Base-by-base conservation (phyloP, 768 basidiomycete genomes). In the Clitopilus hobsonii region DNA sequence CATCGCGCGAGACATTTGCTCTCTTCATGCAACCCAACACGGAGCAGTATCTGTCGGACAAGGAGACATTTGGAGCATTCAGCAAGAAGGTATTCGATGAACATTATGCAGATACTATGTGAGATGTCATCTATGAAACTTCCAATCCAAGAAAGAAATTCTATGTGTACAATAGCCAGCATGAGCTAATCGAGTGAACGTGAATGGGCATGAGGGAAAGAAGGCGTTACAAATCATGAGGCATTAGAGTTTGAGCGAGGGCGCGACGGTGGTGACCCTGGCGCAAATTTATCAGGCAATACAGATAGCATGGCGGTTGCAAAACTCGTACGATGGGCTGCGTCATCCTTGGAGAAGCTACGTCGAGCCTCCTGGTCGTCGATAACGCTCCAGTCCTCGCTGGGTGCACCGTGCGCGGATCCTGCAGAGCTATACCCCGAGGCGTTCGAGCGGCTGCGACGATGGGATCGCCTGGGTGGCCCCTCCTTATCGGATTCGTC, bases 11-110 rank as follows among this genome's bases (percentile, higher is more conserved):
- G 69, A 98, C 97, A 0, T 91, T 93, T 63, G 91, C 89, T 8
- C 68, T 94, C 11, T 90, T 91, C 73, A 86, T 91, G 89, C 87
- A 96, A 67, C 95, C 95, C 5, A 84, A 96, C 67, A 85, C 87
- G 13, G 76, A 90, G 57, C 85, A 90, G 61, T 77, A 79, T 41
- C 81, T 98, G 22, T 85, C 87, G 4, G 67, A 74, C 27, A 71
- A 77, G 7, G 81, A 85, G 64, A 93, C 91, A 13, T 99, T 96
- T 63, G 96, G 96, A 1, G 79, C 87, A 55, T 98, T 98, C 69
- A 92, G 89, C 63, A 90, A 91, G 67, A 77, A 83, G 54, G 82
- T 97, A 20, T 85, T 98, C 45, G 74, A 77, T 55, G 78, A 82
- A 60, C 77, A 80, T 69, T 82, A 82, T 55, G 60, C 68, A 23